A percentile compares a stretch with the other conserved stretches of the same genome.
Evolutionary conservation across 306 rosid species (phyloP).

Genomic region (Gillenia trifoliata): DNA sequence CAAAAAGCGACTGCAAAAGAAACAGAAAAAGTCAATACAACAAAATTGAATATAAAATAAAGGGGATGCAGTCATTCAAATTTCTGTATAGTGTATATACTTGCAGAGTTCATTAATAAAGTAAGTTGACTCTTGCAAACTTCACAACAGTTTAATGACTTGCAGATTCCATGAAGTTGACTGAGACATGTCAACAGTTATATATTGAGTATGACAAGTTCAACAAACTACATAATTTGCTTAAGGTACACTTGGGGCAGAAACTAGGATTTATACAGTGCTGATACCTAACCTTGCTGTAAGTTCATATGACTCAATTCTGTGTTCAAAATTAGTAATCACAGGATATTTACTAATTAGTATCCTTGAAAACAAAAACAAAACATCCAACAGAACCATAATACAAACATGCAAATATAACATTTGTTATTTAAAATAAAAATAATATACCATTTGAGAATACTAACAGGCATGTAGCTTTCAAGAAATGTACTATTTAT

Average conservation of each 20-base stretch:
- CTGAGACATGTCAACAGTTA: neutral
- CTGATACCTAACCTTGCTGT: too few relatives aligned
- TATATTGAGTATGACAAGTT: neutral
- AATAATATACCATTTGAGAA: neutral
- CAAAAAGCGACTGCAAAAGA: conserved; percentile 72
- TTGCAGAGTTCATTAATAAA: neutral
- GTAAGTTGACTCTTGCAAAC: neutral
- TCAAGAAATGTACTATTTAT: neutral
- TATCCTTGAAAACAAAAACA: neutral
- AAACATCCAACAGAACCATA: neutral
- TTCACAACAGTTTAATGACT: neutral
- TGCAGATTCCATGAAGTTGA: neutral
- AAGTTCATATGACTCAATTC: too few relatives aligned
- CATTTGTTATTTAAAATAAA: neutral
- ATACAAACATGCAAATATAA: neutral
- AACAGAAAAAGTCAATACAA: neutral
- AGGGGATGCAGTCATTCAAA: neutral
- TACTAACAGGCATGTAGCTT: neutral
- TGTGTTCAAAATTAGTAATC: too few relatives aligned
- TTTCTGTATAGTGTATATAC: neutral
- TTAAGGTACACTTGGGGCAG: neutral
- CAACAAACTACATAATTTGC: neutral
- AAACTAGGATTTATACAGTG: neutral
- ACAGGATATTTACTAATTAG: neutral
- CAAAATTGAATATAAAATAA: neutral